These are phyloP conservation scores for Fomitiporia mediterranea DNA, from an alignment of 1,284 basidiomycete species.

Conservation along the genomic window DNA sequence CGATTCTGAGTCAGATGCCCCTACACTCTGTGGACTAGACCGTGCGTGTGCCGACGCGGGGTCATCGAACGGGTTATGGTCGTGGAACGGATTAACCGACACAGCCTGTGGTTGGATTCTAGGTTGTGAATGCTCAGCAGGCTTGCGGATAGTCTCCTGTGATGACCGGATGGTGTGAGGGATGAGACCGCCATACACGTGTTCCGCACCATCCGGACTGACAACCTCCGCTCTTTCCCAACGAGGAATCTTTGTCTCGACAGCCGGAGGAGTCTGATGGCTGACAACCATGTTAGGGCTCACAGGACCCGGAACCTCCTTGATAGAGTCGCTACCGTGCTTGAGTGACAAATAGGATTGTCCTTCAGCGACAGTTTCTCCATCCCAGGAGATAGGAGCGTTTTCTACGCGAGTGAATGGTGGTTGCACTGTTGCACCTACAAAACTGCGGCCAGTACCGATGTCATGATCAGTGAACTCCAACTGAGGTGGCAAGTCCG, in stretches of 20 bases:
- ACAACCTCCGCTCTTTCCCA: constrained; percentile 21
- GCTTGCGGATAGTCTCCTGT: constrained; percentile 2
- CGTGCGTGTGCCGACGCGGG: not conserved
- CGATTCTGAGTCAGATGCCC: constrained; percentile 9
- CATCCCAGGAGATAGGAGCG: constrained; percentile 17
- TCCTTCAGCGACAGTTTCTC: constrained; percentile 13
- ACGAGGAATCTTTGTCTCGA: constrained; percentile 7
- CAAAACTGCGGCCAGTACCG: constrained; percentile 10
- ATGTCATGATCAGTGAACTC: constrained; percentile 20
- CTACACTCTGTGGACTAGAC: not conserved
- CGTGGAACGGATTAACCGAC: constrained; percentile 12
- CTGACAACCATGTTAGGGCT: constrained; percentile 18
- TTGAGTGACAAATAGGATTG: constrained; percentile 15
- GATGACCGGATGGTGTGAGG: constrained; percentile 5
- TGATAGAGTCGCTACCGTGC: not conserved
- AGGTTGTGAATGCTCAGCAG: not conserved
- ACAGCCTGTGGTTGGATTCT: not conserved
- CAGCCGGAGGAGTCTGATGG: constrained; percentile 19
- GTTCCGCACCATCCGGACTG: constrained; percentile 17
- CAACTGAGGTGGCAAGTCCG: constrained; percentile 19
- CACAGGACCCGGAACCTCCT: constrained; percentile 6
- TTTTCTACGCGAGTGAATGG: constrained; percentile 13
- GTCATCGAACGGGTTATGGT: constrained; percentile 15
- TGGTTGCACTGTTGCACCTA: not conserved
- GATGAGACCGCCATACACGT: constrained; percentile 14